Conservation (phyloP, 192 early-diverging fungal species). For the Coemansia reversa region DNA sequence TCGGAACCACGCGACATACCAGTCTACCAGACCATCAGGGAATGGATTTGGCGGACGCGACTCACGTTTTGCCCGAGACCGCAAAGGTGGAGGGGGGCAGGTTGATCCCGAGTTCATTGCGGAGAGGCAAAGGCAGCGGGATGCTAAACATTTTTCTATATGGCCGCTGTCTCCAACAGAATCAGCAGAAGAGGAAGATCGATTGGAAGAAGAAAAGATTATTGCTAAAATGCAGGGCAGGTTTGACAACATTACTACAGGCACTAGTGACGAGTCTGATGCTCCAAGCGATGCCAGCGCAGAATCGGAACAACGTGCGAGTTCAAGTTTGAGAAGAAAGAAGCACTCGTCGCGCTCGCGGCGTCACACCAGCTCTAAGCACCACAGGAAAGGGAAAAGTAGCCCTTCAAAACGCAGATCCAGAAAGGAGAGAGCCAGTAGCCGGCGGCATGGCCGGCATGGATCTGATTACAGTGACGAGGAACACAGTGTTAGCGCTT, state of each 20-base stretch:
- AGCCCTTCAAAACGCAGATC: constrained; percentile 5
- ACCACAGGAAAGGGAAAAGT: neutral
- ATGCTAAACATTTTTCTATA: constrained; percentile 50
- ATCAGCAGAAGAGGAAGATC: constrained; percentile 54
- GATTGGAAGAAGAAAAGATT: constrained; percentile 26
- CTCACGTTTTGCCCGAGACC: neutral
- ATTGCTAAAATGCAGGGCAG: constrained; percentile 28
- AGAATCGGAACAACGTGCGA: neutral
- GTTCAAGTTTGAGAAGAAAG: constrained; percentile 7
- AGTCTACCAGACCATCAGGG: neutral
- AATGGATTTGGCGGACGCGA: neutral
- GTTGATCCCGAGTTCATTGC: constrained; percentile 34
- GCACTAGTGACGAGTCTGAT: constrained; percentile 20
- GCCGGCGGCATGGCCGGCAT: neutral
- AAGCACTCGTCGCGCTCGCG: constrained; percentile 15
- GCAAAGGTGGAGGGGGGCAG: constrained; percentile 7
- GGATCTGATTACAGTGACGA: constrained; percentile 11
- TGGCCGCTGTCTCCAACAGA: constrained; percentile 60
- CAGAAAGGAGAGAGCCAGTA: constrained; percentile 10
- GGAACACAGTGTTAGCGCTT: constrained; percentile 16
- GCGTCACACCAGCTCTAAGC: constrained; percentile 2
- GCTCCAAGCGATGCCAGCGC: neutral
- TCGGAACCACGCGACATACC: neutral
- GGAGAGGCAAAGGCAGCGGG: constrained; percentile 42
- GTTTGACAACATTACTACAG: constrained; percentile 17